Evolutionary conservation across 208 protist genomes (phyloP), one percentile per base, ranked within the genome.

Genomic region (Acanthamoeba lenticulata): DNA sequence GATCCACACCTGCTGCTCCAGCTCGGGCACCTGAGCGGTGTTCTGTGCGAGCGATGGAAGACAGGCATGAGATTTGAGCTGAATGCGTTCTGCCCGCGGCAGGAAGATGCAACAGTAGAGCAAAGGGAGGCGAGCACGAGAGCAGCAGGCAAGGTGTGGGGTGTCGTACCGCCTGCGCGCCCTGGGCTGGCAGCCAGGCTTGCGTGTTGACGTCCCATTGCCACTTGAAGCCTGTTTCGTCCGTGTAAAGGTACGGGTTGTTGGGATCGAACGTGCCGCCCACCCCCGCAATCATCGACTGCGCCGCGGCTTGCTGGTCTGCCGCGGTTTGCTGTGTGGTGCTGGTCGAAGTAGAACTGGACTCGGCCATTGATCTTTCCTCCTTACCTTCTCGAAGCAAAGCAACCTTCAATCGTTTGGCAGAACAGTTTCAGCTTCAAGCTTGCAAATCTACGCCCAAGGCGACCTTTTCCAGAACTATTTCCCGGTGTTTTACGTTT

Each of bases 191-290:
- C 24, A 49, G 38, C 88, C 88, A 92, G 27, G 88, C 60, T 52
- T 92, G 88, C 11, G 19, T 69, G 40, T 5, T 79, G 34, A 24
- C 7, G 42, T 92, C 88, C 88, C 88, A 92, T 42, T 36, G n/a
- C 88, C 88, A 92, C 42, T 69, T 49, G 42, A 77, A 44, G 36
- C 88, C 88, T 6, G 42, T 32, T 77, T 38, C 88, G 45, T 92
- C 88, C 21, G 88, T 92, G 62, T 77, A 92, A 27, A 79, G 27
- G 62, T 77, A 92, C 45, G 81, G 81, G 36, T 89, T 89, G 49
- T 6, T 67, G 81, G 81, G 72, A 81, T 81, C 72, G 40, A 32
- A 81, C 2, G 72, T 81, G 42, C 72, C 72, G 2, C 52, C 52
- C 17, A 21, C 52, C 52, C 52, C 52, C 15, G 52, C 52, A n/a